These are phyloP conservation scores for Colletotrichum ledebouriae DNA, from an alignment of 2,329 filamentous ascomycete species.

Conservation along the genomic window DNA sequence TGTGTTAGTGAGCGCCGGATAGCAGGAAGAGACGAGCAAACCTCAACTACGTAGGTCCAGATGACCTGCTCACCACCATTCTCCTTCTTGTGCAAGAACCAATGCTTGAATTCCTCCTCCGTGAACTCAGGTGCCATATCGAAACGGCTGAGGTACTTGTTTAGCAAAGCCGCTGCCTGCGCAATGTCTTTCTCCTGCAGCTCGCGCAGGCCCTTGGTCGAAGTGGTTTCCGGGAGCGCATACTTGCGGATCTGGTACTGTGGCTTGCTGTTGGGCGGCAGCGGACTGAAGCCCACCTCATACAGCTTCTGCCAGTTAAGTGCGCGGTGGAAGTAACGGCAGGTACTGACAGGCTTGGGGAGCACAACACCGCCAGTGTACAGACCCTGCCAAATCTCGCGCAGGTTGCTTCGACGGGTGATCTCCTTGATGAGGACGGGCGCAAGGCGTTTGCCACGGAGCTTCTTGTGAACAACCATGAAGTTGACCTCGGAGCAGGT, in stretches of 20 bases:
- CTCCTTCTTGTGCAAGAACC: slow-evolving; percentile 81
- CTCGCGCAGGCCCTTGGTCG: slow-evolving; percentile 80
- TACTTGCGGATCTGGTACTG: slow-evolving; percentile 89
- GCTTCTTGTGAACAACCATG: slow-evolving; percentile 97
- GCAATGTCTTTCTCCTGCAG: slow-evolving; percentile 86
- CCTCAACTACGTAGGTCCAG: slow-evolving; percentile 93
- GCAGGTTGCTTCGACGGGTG: slow-evolving; percentile 88
- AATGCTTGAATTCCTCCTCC: slow-evolving; percentile 86
- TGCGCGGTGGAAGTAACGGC: slow-evolving; percentile 93
- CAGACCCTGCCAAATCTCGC: slow-evolving; percentile 92
- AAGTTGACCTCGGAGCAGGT: slow-evolving; percentile 96
- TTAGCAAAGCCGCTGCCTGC: slow-evolving; percentile 79
- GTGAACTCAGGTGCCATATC: slow-evolving; percentile 87
- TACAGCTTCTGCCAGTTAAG: slow-evolving; percentile 97
- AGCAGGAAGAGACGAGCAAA: slow-evolving; percentile 45
- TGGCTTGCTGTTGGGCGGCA: slow-evolving; percentile 87
- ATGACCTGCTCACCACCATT: slow-evolving; percentile 82
- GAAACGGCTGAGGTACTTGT: slow-evolving; percentile 83
- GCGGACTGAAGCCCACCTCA: slow-evolving; percentile 92
- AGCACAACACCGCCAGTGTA: slow-evolving; percentile 95
- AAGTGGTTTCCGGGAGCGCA: slow-evolving; percentile 80
- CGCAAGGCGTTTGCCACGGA: slow-evolving; percentile 90
- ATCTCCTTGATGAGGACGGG: slow-evolving; percentile 98
- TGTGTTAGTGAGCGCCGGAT: slow-evolving; percentile 36
- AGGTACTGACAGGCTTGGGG: slow-evolving; percentile 91